Evolutionary conservation across 352 stramenopile species (phyloP), one percentile per base, ranked within the genome.

Genomic region (Pythium apleroticum): DNA sequence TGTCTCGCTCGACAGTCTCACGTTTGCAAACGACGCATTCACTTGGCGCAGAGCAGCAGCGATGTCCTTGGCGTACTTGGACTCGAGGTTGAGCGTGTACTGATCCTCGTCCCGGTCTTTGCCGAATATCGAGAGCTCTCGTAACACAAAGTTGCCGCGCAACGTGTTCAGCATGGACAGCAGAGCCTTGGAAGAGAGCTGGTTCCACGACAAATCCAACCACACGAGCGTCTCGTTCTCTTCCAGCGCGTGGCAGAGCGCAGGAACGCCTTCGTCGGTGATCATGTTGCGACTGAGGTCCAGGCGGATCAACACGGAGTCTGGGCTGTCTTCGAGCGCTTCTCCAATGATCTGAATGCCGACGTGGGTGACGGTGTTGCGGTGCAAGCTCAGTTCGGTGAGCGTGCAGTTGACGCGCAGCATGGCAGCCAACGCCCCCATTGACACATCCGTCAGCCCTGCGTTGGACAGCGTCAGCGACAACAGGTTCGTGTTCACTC

Each of bases 181-280:
- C 5, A 89, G 57, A 24, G 72, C 74, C 7, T 66, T 63, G 4
- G 81, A 78, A 4, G 68, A 78, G 12, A 88, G 65, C 22, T 77
- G 78, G 41, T 91, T 93, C 81, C 72, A 89, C 39, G 78, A 91
- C 15, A 89, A 54, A 58, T 93, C 70, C 4, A 90, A 76, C 39
- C 65, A 76, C 49, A 82, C 71, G 14, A 93, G 65, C 25, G 85
- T 91, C 55, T 93, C 85, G 55, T 93, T 93, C 58, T 91, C 82
- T 45, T 73, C 59, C 0, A 93, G 55, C 3, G 77, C 80, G 24
- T 66, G 69, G 9, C 75, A 75, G 14, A 93, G 59, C 27, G 71
- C 62, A 1, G 66, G 33, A 11, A 83, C 67, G 15, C 81, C 82
- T 4, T 52, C 66, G 49, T 84, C 70, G 2, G 68, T 75, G 31